A percentile compares a stretch with the other conserved stretches of the same genome.
Evolutionary conservation across 2,329 filamentous ascomycete genomes (phyloP).

Genomic region (Neophaeococcomyces mojaviensis): DNA sequence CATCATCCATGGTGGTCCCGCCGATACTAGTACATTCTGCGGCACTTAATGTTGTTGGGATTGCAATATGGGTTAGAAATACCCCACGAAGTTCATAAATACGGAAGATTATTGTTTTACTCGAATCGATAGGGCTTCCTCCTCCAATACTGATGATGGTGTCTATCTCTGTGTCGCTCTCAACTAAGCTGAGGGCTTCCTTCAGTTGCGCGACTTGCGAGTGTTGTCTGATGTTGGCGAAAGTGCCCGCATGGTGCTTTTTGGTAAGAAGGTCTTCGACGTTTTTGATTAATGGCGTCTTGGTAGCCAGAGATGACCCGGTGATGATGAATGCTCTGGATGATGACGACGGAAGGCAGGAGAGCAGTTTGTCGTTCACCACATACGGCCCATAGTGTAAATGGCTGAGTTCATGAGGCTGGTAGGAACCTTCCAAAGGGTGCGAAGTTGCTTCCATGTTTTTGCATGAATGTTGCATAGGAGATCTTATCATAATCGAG

Average conservation of each 20-base stretch:
- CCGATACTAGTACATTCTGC: conserved; percentile 49
- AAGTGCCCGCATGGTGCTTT: conserved; percentile 45
- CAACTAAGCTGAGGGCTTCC: conserved; percentile 42
- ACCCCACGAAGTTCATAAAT: conserved; percentile 33
- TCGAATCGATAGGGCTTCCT: conserved; percentile 48
- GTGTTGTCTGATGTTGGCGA: conserved; percentile 48
- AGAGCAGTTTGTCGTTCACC: conserved; percentile 41
- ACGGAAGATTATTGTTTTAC: conserved; percentile 41
- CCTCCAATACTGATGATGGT: conserved; percentile 50
- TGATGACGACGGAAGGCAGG: conserved; percentile 31
- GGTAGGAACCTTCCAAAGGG: conserved; percentile 44
- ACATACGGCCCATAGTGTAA: conserved; percentile 44
- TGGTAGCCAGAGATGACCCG: conserved; percentile 46
- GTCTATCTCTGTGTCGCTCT: conserved; percentile 41
- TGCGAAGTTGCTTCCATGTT: conserved; percentile 25
- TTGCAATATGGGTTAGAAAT: conserved; percentile 41
- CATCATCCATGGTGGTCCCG: conserved; percentile 44
- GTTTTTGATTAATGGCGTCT: conserved; percentile 45
- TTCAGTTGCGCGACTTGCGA: conserved; percentile 48
- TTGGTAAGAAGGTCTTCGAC: conserved; percentile 43
- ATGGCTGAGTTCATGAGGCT: conserved; percentile 39
- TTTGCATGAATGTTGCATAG: too few relatives aligned
- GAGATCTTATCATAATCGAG: too few relatives aligned
- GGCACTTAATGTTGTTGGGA: conserved; percentile 44
- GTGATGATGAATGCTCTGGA: conserved; percentile 54